A percentile compares a stretch with the other conserved stretches of the same genome.
These are phyloP conservation scores for Fusarium pininemorale DNA, from an alignment of 2,329 filamentous ascomycete genomes.

Conservation along the genomic window DNA sequence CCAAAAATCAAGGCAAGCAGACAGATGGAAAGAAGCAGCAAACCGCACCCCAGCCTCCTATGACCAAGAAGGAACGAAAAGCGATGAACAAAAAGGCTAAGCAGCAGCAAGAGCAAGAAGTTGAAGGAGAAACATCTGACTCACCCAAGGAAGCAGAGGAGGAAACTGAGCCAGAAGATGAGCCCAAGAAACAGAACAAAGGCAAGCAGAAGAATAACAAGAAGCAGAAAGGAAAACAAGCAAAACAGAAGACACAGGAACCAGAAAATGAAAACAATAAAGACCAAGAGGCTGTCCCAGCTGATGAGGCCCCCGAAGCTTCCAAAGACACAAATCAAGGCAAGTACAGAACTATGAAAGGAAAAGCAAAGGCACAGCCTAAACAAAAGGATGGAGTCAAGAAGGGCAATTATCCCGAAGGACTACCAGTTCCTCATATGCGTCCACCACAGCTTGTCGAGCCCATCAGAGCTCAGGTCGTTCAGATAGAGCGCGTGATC, in stretches of 20 bases:
- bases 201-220: conserved; percentile 22
- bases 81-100: conserved; percentile 16
- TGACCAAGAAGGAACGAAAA: conserved; percentile 28
- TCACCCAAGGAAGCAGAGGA: conserved; percentile 24
- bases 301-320: conserved; percentile 8
- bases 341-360: conserved; percentile 22
- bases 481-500: conserved; percentile 65
- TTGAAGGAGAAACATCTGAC: conserved; percentile 23
- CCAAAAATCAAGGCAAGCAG: conserved; percentile 30
- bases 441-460: conserved; percentile 57
- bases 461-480: conserved; percentile 58
- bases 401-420: conserved; percentile 41
- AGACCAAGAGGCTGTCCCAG: conserved; percentile 4
- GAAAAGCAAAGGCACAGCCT: conserved; percentile 19
- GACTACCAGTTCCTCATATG: conserved; percentile 43
- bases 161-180: conserved; percentile 11
- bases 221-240: conserved; percentile 12
- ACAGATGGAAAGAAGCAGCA: conserved; percentile 20
- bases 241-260: conserved; percentile 24
- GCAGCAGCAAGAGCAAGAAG: conserved; percentile 12
- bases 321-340: conserved; percentile 29
- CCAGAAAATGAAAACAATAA: conserved; percentile 20
- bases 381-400: conserved; percentile 31
- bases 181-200: conserved; percentile 16
- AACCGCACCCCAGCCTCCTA: conserved; percentile 23